These are phyloP conservation scores for Gloeostereum incarnatum DNA, from an alignment of 768 basidiomycete genomes.

Conservation along the genomic window DNA sequence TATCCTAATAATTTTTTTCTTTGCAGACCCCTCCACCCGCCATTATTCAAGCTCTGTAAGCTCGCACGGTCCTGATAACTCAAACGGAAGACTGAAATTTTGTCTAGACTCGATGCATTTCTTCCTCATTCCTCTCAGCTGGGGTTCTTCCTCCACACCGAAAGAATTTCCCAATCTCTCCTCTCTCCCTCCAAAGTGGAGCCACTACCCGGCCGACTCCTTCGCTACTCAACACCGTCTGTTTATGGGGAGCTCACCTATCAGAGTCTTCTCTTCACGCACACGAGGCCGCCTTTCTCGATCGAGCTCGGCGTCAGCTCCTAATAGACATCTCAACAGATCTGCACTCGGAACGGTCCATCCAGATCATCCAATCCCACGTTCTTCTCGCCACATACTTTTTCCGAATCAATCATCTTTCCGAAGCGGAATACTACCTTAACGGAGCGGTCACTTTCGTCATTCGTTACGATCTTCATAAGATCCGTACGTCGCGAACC, in stretches of 20 bases:
- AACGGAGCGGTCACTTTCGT: slow-evolving; percentile 23
- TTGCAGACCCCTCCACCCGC: too few species aligned
- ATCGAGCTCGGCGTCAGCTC: slow-evolving; percentile 19
- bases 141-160: slow-evolving; percentile 33
- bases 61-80: too few species aligned
- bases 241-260: slow-evolving; percentile 20
- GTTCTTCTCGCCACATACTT: slow-evolving; percentile 33
- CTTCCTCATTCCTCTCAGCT: slow-evolving; percentile 25
- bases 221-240: slow-evolving; percentile 16
- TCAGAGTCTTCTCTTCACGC: slow-evolving; percentile 7
- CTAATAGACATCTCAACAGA: slow-evolving; percentile 13
- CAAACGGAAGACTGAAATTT: not conserved
- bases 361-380: slow-evolving; percentile 25
- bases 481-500: too few species aligned
- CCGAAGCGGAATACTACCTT: slow-evolving; percentile 31
- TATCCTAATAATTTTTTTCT: too few species aligned
- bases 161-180: slow-evolving; percentile 21
- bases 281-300: slow-evolving; percentile 21
- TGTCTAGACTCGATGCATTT: slow-evolving; percentile 24
- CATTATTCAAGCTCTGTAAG: too few species aligned
- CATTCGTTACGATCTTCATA: slow-evolving; percentile 16
- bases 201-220: slow-evolving; percentile 15
- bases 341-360: slow-evolving; percentile 15
- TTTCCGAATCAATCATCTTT: slow-evolving; percentile 25
- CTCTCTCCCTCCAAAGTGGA: slow-evolving; percentile 22